Evolutionary conservation across 2,329 filamentous ascomycete genomes (phyloP), one percentile per base, ranked within the genome.

Genomic region (Madurella fahalii): DNA sequence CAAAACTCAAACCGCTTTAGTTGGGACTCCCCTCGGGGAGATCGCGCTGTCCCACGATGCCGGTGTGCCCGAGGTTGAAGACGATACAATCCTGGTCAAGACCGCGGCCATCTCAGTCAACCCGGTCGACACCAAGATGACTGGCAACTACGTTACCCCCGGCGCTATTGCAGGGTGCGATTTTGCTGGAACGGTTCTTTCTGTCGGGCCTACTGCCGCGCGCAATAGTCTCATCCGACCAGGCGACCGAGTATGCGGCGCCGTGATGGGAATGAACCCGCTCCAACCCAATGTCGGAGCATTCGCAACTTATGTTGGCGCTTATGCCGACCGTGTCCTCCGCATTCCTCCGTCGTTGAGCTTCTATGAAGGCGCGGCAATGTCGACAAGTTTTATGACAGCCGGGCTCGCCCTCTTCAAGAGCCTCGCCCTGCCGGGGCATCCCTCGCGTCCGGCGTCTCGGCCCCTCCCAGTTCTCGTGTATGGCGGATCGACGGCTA

Each of bases 401-500:
- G 25, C 16, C 5, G 41, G 32, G 15, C 40, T 57, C 1, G 43
- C 43, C 1, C 40, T 55, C 11, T 55, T 41, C 18, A 39, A 48
- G 16, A 31, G 31, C 13, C 20, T 30, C 2, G 17, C n/a, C 4
- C n/a, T 52, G 4, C 39, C 46, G 7, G 49, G 40, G 7, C 56
- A 61, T 13, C 58, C 61, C 12, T 58, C 57, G 43, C 52, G 56
- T 2, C 48, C 63, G 2, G 40, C 57, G 0, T 53, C 16, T n/a
- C 58, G 30, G 18, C 56, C n/a, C 47, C 54, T 17, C 54, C 58
- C 41, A 66, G 60, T 80, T 0, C 63, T 80, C 1, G 71, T 80
- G 3, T 71, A 70, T 44, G 77, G 77, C 1, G 78, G 76, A 2
- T 67, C 65, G 34, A 76, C 74, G 1, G 65, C 74, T 0, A 71